A percentile compares a stretch with the other conserved stretches of the same genome.
Conservation (phyloP, 352 stramenopile species). For the Phytopythium ostracodes region DNA sequence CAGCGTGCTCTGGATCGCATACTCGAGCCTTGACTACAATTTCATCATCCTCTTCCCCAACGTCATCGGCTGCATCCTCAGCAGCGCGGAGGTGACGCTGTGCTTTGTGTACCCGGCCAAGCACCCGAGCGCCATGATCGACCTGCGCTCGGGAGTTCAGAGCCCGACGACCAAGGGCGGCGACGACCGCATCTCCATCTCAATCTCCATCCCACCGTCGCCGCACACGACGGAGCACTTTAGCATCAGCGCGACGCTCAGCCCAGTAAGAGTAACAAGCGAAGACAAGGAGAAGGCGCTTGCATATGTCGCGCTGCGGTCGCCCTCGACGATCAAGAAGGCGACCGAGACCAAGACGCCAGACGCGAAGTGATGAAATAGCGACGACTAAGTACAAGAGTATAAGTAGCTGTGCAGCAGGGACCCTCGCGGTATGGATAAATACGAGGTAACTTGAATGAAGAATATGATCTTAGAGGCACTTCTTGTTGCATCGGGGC, state of each 20-base stretch:
- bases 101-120: slow-evolving; percentile 30
- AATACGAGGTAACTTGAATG: not conserved
- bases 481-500: not conserved
- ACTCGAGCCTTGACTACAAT: slow-evolving; percentile 24
- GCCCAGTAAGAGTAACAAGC: not conserved
- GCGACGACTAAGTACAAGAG: not conserved
- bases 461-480: not conserved
- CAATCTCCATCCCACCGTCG: slow-evolving; percentile 16
- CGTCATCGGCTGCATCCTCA: slow-evolving; percentile 22
- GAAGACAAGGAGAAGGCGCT: not conserved
- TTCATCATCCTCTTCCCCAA: slow-evolving; percentile 48
- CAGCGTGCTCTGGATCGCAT: slow-evolving; percentile 40
- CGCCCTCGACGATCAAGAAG: slow-evolving; percentile 7
- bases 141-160: slow-evolving; percentile 10
- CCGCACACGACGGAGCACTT: slow-evolving; percentile 6
- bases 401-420: too few species aligned
- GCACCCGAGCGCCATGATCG: slow-evolving; percentile 12
- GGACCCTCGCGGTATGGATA: not conserved
- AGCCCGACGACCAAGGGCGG: slow-evolving; percentile 10
- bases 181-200: slow-evolving; percentile 13
- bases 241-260: slow-evolving; percentile 10
- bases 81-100: slow-evolving; percentile 22
- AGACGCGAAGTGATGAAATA: not conserved
- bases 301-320: slow-evolving; percentile 13
- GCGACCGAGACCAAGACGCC: not conserved